Evolutionary conservation across 2,329 filamentous ascomycete genomes (phyloP).

Genomic region (Colletotrichum australisinense): DNA sequence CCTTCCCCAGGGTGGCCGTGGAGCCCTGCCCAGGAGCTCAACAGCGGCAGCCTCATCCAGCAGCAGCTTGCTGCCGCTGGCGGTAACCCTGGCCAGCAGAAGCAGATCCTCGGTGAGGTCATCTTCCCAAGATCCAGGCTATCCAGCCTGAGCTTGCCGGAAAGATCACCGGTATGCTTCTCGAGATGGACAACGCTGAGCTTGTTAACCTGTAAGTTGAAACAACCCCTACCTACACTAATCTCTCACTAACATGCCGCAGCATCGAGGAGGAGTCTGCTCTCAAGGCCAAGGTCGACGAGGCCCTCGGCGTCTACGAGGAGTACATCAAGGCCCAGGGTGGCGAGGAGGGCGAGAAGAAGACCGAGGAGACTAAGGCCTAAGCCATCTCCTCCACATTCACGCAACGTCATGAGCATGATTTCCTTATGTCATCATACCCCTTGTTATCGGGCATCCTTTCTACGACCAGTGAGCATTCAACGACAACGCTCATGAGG

Average conservation of each 20-base stretch:
- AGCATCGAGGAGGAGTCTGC: constrained; percentile 91
- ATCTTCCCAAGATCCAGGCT: constrained; percentile 97
- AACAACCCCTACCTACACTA: not conserved
- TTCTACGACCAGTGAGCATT: constrained; percentile 32
- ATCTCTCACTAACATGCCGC: constrained; percentile 38
- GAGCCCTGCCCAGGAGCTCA: constrained; percentile 45
- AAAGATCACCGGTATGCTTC: constrained; percentile 99
- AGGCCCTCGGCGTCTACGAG: constrained; percentile 96
- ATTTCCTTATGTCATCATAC: constrained; percentile 39
- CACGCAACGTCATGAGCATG: constrained; percentile 34
- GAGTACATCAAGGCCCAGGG: constrained; percentile 95
- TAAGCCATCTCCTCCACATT: constrained; percentile 40
- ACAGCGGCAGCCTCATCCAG: constrained; percentile 59
- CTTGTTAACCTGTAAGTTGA: constrained; percentile 90
- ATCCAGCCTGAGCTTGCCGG: constrained; percentile 96
- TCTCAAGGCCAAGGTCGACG: constrained; percentile 94
- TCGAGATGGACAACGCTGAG: constrained; percentile 99
- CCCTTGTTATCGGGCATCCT: constrained; percentile 36
- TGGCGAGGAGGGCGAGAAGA: constrained; percentile 63
- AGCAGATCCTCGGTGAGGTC: constrained; percentile 97
- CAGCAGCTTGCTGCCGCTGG: constrained; percentile 66
- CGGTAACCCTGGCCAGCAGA: constrained; percentile 80
- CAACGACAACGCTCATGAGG: constrained; percentile 27
- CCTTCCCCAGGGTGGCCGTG: constrained; percentile 60
- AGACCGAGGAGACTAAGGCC: constrained; percentile 58